phyloP scores from a whole-genome alignment of 2,329 filamentous ascomycete species.

The Talaromyces sp. region DNA sequence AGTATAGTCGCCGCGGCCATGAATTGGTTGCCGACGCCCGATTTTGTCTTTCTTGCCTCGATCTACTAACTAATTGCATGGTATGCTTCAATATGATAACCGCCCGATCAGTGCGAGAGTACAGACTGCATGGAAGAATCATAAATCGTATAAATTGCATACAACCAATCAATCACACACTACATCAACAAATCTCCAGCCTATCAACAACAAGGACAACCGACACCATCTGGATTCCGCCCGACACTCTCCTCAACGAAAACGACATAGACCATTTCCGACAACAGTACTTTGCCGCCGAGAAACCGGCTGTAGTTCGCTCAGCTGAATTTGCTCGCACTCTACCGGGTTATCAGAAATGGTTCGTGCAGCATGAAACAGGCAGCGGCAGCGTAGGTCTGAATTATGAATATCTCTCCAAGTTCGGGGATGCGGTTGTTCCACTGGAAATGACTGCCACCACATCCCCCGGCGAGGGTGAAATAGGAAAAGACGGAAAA shows the following conservation, averaged over 20 bases:
- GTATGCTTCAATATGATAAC: background rate
- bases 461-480: background rate
- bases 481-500: conserved; percentile 7
- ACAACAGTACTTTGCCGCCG: conserved; percentile 51
- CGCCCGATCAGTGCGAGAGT: background rate
- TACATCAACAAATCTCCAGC: background rate
- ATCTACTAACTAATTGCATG: background rate
- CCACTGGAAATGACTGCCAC: conserved; percentile 56
- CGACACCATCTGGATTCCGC: conserved; percentile 22
- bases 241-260: conserved; percentile 31
- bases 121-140: background rate
- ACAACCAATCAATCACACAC: background rate
- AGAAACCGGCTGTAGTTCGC: conserved; percentile 54
- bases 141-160: background rate
- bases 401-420: conserved; percentile 45
- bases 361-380: conserved; percentile 49
- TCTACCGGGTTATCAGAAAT: conserved; percentile 56
- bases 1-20: background rate
- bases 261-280: conserved; percentile 49
- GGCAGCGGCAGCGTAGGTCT: conserved; percentile 23
- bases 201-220: background rate
- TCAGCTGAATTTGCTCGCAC: conserved; percentile 37
- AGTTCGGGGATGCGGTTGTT: conserved; percentile 50
- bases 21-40: background rate
- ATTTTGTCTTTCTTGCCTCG: background rate